Base-by-base conservation (phyloP, 1,284 basidiomycete species). In the Cryptococcus sp. region DNA sequence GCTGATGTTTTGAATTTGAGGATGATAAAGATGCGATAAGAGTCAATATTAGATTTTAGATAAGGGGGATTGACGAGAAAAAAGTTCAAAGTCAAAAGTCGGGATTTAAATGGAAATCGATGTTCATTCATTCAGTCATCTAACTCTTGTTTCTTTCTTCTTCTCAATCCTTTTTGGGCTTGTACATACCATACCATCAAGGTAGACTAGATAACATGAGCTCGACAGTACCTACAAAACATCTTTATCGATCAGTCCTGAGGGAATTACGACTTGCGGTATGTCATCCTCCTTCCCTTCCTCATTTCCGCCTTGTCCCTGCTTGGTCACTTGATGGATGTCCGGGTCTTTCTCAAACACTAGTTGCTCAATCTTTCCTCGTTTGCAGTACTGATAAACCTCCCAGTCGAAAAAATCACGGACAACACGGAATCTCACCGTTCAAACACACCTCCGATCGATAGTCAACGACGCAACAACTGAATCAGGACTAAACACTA, bases 391-490 rank as follows among this genome's bases (percentile, higher is more conserved):
- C 2, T 10, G 31, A 46, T 34, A 33, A 32, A 36, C 53, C n/a
- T 10, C 30, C 34, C 70, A 81, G 82, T 80, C 80, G n/a, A 78
- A 78, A 31, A 67, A 76, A 50, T 76, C 82, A 2, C 78, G 79
- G 23, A 61, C 74, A 10, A 72, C 72, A 15, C 75, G 84, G 46
- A 83, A 81, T 70, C 76, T 74, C 38, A 72, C 71, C 30, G 76
- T 84, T 36, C 66, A 78, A 1, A 66, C 74, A 35, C 82, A 82
- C 64, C 79, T 90, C 55, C 85, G 89, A 31, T 67, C 76, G 0
- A 68, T 90, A 49, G 81, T 86, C 41, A 45, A 47, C 11, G 50
- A 4, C 7, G 54, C 53, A n/a, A 58, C 54, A 10, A 45, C 49
- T n/a, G 49, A 30, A n/a, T 54, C 52, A 50, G 56, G 23, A 60